Evolutionary conservation across 2,329 filamentous ascomycete species (phyloP), one percentile per base, ranked within the genome.

Genomic region (Sclerotiophoma versabilis): DNA sequence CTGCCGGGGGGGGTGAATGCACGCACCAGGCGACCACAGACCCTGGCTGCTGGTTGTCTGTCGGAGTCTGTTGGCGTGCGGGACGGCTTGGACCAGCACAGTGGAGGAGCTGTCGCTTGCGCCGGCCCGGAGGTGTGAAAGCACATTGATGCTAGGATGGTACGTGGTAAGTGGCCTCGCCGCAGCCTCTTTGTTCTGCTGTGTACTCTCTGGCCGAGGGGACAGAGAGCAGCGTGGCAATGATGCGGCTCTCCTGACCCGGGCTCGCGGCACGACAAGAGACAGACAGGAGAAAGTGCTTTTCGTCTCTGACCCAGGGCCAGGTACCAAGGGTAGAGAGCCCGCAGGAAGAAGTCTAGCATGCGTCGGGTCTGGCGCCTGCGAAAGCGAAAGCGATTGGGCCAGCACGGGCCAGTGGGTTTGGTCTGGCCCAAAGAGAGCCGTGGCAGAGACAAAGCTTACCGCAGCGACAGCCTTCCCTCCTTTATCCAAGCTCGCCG

Each of bases 71-170:
- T 64, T 71, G 71, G 68, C 68, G 59, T 68, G 68, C 70, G 72
- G 72, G 71, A 72, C 66, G 72, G 72, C 72, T 72, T 75, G 70
- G 67, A 68, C 71, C 70, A 75, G 69, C 56, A 66, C 57, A 58
- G 69, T 69, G 69, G 66, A 69, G 65, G 68, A 63, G 64, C 49
- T 55, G 65, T 74, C 69, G 71, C 69, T 71, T 73, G 71, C 65
- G 67, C 66, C 70, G 70, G 71, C 48, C 69, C 68, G 69, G 61
- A 46, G 59, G 47, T 49, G 48, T 58, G 48, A 62, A 62, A 61
- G 51, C 53, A 55, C 54, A 25, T 37, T 49, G 46, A 51, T 58
- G 52, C 53, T 57, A 62, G 53, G 44, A 46, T 33, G 49, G 41
- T 49, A n/a, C 41, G 43, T 59, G 41, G 58, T 41, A 46, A 39